Evolutionary conservation across 345 rosid genomes (phyloP).

Genomic region (Pistacia vera): DNA sequence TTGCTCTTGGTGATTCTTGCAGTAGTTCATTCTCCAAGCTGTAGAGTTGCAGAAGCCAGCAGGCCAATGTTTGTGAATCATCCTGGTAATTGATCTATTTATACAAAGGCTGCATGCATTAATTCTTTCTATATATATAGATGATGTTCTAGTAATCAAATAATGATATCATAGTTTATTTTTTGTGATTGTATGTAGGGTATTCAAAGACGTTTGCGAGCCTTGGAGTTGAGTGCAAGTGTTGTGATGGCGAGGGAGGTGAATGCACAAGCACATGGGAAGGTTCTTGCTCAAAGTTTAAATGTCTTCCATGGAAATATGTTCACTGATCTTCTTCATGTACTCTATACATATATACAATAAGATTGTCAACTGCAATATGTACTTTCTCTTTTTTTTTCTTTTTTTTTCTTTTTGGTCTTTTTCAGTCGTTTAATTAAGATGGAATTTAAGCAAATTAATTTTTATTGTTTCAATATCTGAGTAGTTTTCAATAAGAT

Average conservation of each 20-base stretch:
- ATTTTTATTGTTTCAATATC: too few species aligned
- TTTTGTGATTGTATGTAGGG: conserved; percentile 19
- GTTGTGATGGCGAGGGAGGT: conserved; percentile 47
- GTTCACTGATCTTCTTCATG: neutral
- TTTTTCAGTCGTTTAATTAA: too few species aligned
- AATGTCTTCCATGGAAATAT: conserved; percentile 49
- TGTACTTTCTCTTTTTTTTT: too few species aligned
- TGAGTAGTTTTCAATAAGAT: too few species aligned
- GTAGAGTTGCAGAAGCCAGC: neutral
- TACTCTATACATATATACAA: neutral
- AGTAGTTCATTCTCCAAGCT: neutral
- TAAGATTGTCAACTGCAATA: neutral
- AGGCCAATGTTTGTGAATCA: conserved; percentile 8
- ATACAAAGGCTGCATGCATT: too few species aligned
- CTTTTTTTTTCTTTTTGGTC: too few species aligned
- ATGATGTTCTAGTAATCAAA: neutral
- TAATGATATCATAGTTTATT: neutral
- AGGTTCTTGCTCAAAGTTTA: conserved; percentile 38
- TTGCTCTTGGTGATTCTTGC: conserved; percentile 6
- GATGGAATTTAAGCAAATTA: too few species aligned
- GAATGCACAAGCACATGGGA: conserved; percentile 43
- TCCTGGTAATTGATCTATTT: neutral
- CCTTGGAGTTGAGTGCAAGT: conserved; percentile 48
- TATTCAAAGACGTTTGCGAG: conserved; percentile 26
- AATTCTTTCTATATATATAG: neutral